These are phyloP conservation scores for Macrolepiota fuliginosa DNA, from an alignment of 768 basidiomycete genomes.

Conservation along the genomic window DNA sequence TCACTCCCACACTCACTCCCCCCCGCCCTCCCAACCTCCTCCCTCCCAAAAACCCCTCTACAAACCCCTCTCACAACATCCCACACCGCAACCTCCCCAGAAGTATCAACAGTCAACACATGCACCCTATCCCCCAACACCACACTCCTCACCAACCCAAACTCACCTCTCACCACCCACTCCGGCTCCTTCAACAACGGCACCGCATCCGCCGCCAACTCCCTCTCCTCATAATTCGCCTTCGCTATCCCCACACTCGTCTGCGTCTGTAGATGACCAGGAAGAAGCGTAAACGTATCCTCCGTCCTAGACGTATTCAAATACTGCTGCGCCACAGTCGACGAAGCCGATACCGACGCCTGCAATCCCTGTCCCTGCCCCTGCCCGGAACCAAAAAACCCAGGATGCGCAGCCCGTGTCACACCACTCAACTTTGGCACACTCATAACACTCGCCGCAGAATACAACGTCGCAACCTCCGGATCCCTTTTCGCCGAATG, in stretches of 20 bases:
- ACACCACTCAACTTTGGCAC: conserved; percentile 25
- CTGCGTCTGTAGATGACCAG: no score
- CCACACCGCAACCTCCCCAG: conserved; percentile 89
- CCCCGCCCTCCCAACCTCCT: conserved; percentile 59
- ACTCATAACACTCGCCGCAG: conserved; percentile 78
- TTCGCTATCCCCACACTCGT: no score
- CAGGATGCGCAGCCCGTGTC: no score
- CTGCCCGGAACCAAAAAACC: no score
- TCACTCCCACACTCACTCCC: conserved; percentile 43
- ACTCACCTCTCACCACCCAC: conserved; percentile 68
- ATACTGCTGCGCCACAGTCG: not conserved
- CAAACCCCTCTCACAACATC: conserved; percentile 81
- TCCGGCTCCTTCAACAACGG: conserved; percentile 58
- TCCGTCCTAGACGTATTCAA: conserved; percentile 33
- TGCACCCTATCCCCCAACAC: conserved; percentile 89
- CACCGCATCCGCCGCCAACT: conserved; percentile 77
- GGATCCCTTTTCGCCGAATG: conserved; percentile 52
- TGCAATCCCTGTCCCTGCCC: not conserved
- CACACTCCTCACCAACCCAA: conserved; percentile 79
- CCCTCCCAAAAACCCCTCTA: conserved; percentile 62
- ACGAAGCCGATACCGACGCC: conserved; percentile 17
- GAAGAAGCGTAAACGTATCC: conserved; percentile 29
- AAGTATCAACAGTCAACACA: conserved; percentile 86
- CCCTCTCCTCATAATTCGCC: conserved; percentile 63
- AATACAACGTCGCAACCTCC: conserved; percentile 83